Conservation (phyloP, 2,329 filamentous ascomycete genomes). For the Fusarium lyarnte region DNA sequence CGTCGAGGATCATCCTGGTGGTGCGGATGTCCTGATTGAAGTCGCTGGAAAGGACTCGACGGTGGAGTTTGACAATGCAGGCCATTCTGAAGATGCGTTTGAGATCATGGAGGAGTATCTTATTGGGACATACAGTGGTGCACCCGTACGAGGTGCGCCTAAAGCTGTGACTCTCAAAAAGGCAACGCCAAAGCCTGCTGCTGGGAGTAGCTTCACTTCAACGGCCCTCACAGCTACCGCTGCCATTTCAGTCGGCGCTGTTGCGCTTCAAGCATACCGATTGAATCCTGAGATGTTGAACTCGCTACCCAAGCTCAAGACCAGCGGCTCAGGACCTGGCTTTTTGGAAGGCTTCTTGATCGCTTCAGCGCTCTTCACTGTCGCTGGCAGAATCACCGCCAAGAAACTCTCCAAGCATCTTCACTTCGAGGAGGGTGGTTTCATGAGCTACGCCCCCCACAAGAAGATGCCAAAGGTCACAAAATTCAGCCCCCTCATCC, state of each 20-base stretch:
- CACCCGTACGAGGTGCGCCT: constrained; percentile 11
- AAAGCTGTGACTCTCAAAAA: constrained; percentile 26
- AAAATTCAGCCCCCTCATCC: constrained; percentile 40
- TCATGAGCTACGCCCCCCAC: constrained; percentile 42
- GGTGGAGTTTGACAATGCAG: constrained; percentile 84
- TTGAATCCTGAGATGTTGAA: constrained; percentile 11
- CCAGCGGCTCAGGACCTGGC: constrained; percentile 8
- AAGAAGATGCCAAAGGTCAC: constrained; percentile 51
- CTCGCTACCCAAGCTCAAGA: constrained; percentile 17
- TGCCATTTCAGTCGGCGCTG: constrained; percentile 14
- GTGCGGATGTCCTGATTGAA: constrained; percentile 80
- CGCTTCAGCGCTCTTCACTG: constrained; percentile 31
- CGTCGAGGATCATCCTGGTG: constrained; percentile 72
- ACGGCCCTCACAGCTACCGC: constrained; percentile 14
- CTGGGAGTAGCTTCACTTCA: background rate
- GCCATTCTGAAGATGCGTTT: constrained; percentile 74
- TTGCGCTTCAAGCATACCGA: constrained; percentile 23
- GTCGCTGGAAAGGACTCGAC: constrained; percentile 82
- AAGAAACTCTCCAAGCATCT: constrained; percentile 47
- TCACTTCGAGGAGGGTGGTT: constrained; percentile 37
- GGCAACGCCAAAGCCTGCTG: constrained; percentile 22
- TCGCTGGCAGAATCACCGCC: constrained; percentile 45
- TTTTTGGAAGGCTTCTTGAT: constrained; percentile 28
- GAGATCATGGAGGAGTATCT: constrained; percentile 53
- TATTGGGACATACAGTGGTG: constrained; percentile 52